Base-by-base conservation (phyloP, 2,329 filamentous ascomycete species). In the Fusarium sp. region DNA sequence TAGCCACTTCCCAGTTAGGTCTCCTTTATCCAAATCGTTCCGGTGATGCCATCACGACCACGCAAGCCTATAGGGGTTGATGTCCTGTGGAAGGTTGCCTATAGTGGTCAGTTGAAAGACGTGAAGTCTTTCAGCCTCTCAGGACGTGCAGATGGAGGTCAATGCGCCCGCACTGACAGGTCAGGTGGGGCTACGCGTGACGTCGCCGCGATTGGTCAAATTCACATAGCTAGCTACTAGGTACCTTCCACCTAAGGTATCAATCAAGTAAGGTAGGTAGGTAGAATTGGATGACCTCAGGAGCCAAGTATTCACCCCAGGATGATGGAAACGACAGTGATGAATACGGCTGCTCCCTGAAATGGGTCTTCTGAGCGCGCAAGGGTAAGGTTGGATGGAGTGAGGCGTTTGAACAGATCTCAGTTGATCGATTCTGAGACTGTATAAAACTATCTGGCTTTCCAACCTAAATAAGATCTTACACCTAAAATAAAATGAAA, bases 31-130 rank as follows among this genome's bases (percentile, higher is more conserved):
- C 29, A 38, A 52, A 54, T 58, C 42, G 37, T 18, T 42, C 18
- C 25, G 45, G 31, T 56, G 71, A 73, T 57, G 63, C 56, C 71
- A 73, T 73, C 51, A 54, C 37, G 65, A 49, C 38, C 41, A 41
- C 38, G 37, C 39, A 38, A 67, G 31, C 60, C 52, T 29, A 45
- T 33, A 52, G 55, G 46, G 49, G 41, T 46, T 54, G 57, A 46
- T 33, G 60, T 66, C 46, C 64, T 48, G 60, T 54, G 45, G 37
- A 42, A 54, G 42, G 29, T 48, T 52, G 21, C 49, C 48, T 65
- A 38, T n/a, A 52, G 45, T 56, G 57, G 57, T 41, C 35, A 21
- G 33, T 21, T 63, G 57, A 57, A 70, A 67, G 51, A 65, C 45
- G 54, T 41, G 60, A 70, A 66, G 66, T 46, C 62, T 37, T 42